These are phyloP conservation scores for Fennellomyces sp. DNA, from an alignment of 371 early-diverging fungal species.

Conservation along the genomic window DNA sequence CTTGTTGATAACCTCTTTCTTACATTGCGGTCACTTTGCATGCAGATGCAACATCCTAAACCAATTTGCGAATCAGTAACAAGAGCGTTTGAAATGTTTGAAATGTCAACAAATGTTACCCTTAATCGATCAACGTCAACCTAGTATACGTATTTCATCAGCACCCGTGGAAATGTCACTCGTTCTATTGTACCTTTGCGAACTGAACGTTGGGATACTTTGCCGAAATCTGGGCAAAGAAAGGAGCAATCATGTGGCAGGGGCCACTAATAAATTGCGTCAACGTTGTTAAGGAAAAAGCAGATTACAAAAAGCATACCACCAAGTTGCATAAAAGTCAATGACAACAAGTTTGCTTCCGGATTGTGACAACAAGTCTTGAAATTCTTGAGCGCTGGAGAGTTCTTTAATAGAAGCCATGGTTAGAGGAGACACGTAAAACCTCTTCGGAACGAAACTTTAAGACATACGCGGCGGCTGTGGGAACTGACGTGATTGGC, in stretches of 20 bases:
- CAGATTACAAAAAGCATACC: conserved; percentile 27
- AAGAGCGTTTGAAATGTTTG: neutral
- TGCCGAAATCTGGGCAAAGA: conserved; percentile 54
- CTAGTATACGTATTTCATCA: conserved; percentile 19
- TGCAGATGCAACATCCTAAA: conserved; percentile 28
- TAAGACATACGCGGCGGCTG: too few species aligned
- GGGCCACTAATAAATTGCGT: conserved; percentile 44
- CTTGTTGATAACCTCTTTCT: neutral
- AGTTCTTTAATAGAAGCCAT: conserved; percentile 14
- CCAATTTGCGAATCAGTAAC: neutral
- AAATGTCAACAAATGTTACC: conserved; percentile 18
- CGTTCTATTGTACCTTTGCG: conserved; percentile 46
- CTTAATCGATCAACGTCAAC: conserved; percentile 61
- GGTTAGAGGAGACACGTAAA: too few species aligned
- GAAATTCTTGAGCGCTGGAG: conserved; percentile 32
- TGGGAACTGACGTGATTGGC: too few species aligned
- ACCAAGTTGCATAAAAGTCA: conserved; percentile 62
- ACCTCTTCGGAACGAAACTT: too few species aligned
- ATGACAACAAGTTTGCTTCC: conserved; percentile 51
- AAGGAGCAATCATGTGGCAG: conserved; percentile 62
- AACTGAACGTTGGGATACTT: conserved; percentile 58
- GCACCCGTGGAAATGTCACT: neutral
- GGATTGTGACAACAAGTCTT: conserved; percentile 24
- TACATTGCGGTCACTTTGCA: conserved; percentile 32
- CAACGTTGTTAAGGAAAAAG: neutral